Evolutionary conservation across 2,329 filamentous ascomycete genomes (phyloP).

Genomic region (Bipolaris cookei): DNA sequence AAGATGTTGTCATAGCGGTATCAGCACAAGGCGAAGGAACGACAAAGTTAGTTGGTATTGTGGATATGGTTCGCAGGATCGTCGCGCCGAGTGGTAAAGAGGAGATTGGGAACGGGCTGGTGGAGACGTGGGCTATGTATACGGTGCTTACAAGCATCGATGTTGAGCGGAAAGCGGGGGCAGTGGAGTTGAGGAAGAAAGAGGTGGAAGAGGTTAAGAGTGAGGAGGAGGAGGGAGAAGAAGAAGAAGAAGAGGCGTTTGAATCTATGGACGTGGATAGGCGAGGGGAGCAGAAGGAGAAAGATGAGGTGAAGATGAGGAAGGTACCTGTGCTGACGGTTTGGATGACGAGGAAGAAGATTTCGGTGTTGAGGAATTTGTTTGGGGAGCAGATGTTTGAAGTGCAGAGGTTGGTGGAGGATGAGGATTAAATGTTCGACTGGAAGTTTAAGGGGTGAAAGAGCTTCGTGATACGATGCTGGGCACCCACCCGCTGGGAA

Average conservation of each 20-base stretch:
- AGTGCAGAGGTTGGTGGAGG: constrained; percentile 9
- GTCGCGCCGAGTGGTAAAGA: constrained; percentile 11
- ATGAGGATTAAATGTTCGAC: constrained; percentile 3
- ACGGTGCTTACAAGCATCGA: constrained; percentile 24
- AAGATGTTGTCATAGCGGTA: constrained; percentile 21
- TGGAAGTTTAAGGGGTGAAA: not conserved
- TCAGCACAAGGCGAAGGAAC: constrained; percentile 32
- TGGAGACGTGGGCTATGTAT: constrained; percentile 28
- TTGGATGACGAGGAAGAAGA: constrained; percentile 28
- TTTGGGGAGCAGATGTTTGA: constrained; percentile 29
- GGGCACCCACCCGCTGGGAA: not conserved
- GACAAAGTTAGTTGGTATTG: constrained; percentile 29
- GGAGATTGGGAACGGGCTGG: not conserved
- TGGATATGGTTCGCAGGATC: constrained; percentile 28
- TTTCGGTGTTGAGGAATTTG: constrained; percentile 21
- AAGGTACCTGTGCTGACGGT: constrained; percentile 28
- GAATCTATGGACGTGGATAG: constrained; percentile 21
- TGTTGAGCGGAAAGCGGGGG: constrained; percentile 6
- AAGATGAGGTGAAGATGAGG: constrained; percentile 7
- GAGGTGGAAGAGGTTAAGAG: not conserved
- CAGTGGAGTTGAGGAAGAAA: not conserved
- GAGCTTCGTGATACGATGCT: not conserved
- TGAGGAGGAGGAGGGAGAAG: not conserved
- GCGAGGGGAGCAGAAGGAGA: not conserved
- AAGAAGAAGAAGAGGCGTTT: constrained; percentile 25